These are phyloP conservation scores for Colletotrichum camelliae DNA, from an alignment of 2,329 filamentous ascomycete genomes.

Conservation along the genomic window DNA sequence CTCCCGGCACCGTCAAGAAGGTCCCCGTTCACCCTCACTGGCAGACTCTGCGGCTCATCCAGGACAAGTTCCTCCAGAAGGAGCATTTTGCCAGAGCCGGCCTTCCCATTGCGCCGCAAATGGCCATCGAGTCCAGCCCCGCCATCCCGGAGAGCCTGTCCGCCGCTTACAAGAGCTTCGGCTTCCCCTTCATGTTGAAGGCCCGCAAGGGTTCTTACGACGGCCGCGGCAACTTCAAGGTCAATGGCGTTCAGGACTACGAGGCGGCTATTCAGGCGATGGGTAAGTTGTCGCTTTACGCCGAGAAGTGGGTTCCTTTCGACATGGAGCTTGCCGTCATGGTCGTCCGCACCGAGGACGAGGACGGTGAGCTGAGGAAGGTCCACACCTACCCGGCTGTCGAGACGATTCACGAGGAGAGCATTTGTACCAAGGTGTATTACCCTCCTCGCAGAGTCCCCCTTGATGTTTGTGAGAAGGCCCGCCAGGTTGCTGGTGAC, in stretches of 20 bases:
- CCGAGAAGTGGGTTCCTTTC: conserved; percentile 89
- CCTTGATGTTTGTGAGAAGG: conserved; percentile 63
- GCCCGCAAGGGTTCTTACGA: conserved; percentile 90
- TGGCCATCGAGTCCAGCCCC: conserved; percentile 63
- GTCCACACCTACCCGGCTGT: conserved; percentile 83
- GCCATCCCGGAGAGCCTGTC: conserved; percentile 65
- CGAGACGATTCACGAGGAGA: conserved; percentile 95
- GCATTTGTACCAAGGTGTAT: conserved; percentile 92
- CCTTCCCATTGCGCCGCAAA: conserved; percentile 76
- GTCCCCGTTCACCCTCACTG: conserved; percentile 80
- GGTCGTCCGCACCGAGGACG: conserved; percentile 87
- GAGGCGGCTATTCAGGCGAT: conserved; percentile 73
- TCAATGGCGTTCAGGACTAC: conserved; percentile 50
- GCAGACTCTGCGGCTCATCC: conserved; percentile 85
- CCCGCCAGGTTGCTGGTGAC: conserved; percentile 77
- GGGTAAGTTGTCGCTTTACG: conserved; percentile 77
- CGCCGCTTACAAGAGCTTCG: conserved; percentile 67
- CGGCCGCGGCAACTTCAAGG: conserved; percentile 73
- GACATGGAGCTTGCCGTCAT: conserved; percentile 89
- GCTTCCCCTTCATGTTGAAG: conserved; percentile 92
- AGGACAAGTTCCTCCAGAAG: conserved; percentile 94
- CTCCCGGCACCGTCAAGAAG: conserved; percentile 45
- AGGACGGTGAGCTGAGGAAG: conserved; percentile 50
- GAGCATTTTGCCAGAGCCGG: conserved; percentile 72
- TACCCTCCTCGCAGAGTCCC: conserved; percentile 79